Evolutionary conservation across 1,284 basidiomycete species (phyloP).

Genomic region (Apiotrichum veenhuisii): DNA sequence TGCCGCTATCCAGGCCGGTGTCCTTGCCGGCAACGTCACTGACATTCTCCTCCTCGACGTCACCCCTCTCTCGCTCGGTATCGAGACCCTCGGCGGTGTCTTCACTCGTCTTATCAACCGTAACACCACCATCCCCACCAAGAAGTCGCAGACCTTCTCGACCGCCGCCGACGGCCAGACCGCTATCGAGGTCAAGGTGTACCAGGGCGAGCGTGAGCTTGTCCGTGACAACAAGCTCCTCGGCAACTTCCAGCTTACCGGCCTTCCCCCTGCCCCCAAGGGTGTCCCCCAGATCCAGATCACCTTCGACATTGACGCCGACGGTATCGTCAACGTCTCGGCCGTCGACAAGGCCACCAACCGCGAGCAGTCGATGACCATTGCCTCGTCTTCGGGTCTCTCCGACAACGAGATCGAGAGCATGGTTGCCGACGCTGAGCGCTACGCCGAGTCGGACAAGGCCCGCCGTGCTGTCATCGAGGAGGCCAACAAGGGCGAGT

Average conservation of each 20-base stretch:
- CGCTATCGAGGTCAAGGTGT: conserved; percentile 96
- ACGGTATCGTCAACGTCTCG: conserved; percentile 96
- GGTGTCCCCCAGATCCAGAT: conserved; percentile 98
- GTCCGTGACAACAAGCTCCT: conserved; percentile 94
- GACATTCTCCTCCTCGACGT: conserved; percentile 96
- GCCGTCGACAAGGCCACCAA: conserved; percentile 96
- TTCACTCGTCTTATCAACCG: conserved; percentile 90
- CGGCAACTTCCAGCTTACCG: conserved; percentile 98
- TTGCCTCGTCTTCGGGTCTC: conserved; percentile 94
- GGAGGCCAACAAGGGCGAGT: conserved; percentile 95
- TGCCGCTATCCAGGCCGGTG: conserved; percentile 90
- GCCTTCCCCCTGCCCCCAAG: conserved; percentile 93
- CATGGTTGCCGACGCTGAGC: conserved; percentile 93
- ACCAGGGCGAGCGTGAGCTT: conserved; percentile 97
- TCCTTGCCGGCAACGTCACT: conserved; percentile 91
- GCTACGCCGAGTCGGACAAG: conserved; percentile 89
- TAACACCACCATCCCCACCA: conserved; percentile 98
- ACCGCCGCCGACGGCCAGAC: conserved; percentile 95
- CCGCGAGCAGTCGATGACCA: conserved; percentile 81
- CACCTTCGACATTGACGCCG: conserved; percentile 97
- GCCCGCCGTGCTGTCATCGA: conserved; percentile 83
- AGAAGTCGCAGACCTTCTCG: conserved; percentile 98
- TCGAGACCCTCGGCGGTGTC: conserved; percentile 97
- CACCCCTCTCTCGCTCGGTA: conserved; percentile 68
- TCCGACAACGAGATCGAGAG: conserved; percentile 95